These are phyloP conservation scores for Camellia sinensis DNA, from an alignment of 148 eudicot genomes.

Conservation along the genomic window DNA sequence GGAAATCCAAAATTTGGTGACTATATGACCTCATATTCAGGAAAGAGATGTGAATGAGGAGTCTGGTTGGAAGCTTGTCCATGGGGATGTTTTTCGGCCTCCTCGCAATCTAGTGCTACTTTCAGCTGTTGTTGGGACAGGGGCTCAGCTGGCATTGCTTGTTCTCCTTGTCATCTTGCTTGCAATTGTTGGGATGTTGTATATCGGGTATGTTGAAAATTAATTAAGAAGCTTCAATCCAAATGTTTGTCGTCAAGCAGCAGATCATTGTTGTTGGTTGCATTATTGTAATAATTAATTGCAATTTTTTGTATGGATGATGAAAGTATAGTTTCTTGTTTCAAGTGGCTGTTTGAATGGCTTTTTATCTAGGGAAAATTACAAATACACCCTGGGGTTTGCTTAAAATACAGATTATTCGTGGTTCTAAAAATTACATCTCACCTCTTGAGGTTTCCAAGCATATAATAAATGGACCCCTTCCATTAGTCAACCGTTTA, in stretches of 20 bases:
- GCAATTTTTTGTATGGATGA: background rate
- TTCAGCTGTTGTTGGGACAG: conserved; percentile 79
- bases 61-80: conserved; percentile 89
- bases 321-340: background rate
- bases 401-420: no score
- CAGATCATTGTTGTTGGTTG: conserved; percentile 9
- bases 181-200: conserved; percentile 83
- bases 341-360: background rate
- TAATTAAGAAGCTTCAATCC: no score
- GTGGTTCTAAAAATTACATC: no score
- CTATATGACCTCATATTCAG: conserved; percentile 31
- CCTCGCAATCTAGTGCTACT: conserved; percentile 65
- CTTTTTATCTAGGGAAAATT: no score
- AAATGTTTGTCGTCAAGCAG: background rate
- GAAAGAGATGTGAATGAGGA: conserved; percentile 95
- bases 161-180: conserved; percentile 79
- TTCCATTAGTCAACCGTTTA: no score
- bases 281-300: background rate
- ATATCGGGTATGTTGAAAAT: conserved; percentile 54
- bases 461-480: no score
- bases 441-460: no score
- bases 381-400: no score
- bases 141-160: conserved; percentile 82
- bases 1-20: background rate
- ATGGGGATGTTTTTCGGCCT: conserved; percentile 92